A percentile compares a stretch with the other conserved stretches of the same genome.
Evolutionary conservation across 495 filamentous ascomycete genomes (phyloP).

Genomic region (Delitschia confertaspora): DNA sequence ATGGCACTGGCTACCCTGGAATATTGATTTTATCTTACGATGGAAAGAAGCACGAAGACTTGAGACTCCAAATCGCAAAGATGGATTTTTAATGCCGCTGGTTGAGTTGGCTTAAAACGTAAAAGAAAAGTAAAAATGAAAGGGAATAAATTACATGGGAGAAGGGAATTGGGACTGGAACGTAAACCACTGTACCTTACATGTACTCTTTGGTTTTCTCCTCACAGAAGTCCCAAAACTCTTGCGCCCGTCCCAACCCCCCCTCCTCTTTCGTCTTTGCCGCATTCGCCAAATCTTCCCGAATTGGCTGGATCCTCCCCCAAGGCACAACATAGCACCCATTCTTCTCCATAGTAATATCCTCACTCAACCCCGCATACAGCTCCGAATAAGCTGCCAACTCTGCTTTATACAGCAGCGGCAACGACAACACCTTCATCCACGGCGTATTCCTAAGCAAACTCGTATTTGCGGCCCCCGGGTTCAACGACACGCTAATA

Average conservation of each 20-base stretch:
- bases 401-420: slow-evolving; percentile 6
- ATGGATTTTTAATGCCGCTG: no score
- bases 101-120: no score
- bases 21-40: no score
- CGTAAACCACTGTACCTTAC: no score
- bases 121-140: no score
- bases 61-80: no score
- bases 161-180: no score
- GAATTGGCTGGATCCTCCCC: slow-evolving; percentile 7
- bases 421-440: neutral
- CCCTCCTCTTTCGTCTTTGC: slow-evolving; percentile 1
- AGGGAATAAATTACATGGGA: no score
- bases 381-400: slow-evolving; percentile 14
- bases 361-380: slow-evolving; percentile 9
- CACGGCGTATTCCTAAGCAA: neutral
- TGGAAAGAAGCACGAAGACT: no score
- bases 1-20: no score
- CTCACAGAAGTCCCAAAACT: slow-evolving; percentile 18
- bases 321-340: slow-evolving; percentile 15
- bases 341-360: slow-evolving; percentile 9
- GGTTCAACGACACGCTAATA: slow-evolving; percentile 1
- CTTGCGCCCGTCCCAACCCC: neutral
- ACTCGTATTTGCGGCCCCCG: slow-evolving; percentile 7
- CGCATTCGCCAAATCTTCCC: neutral
- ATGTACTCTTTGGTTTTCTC: no score